Conservation (phyloP, 2,329 filamentous ascomycete species). For the Trichoderma harzianum region DNA sequence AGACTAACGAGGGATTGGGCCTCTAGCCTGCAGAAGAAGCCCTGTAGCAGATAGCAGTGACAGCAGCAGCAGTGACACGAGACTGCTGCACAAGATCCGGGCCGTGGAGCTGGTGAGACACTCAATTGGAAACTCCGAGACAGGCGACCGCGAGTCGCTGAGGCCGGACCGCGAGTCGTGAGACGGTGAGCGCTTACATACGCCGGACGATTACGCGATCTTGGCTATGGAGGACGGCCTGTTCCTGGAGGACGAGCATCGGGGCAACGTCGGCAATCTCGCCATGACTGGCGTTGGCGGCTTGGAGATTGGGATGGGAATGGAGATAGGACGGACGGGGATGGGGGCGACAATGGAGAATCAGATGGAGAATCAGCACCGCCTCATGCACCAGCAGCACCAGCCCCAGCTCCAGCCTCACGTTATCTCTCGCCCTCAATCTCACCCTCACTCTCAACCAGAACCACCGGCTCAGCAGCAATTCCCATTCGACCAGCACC, state of each 20-base stretch:
- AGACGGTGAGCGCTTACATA: not conserved
- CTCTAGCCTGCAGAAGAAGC: not conserved
- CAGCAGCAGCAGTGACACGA: not conserved
- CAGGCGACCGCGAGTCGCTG: not conserved
- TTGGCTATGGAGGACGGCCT: not conserved
- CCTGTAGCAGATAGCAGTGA: not conserved
- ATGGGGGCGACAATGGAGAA: not conserved
- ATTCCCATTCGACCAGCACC: not conserved
- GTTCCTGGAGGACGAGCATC: not conserved
- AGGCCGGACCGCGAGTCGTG: not conserved
- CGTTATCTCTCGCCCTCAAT: not conserved
- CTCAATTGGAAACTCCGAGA: not conserved
- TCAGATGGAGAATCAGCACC: not conserved
- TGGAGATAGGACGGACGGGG: not conserved
- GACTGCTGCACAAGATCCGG: not conserved
- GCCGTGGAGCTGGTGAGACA: not conserved
- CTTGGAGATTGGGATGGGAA: not conserved
- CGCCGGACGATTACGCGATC: not conserved
- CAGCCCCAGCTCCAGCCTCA: not conserved
- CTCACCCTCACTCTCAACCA: not conserved
- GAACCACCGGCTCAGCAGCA: not conserved
- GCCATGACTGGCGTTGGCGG: not conserved
- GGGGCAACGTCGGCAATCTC: not conserved
- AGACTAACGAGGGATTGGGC: not conserved
- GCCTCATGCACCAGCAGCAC: conserved; percentile 3